A percentile compares a stretch with the other conserved stretches of the same genome.
Conservation (phyloP, 352 stramenopile species). For the Phytopythium cucurbitacearum region DNA sequence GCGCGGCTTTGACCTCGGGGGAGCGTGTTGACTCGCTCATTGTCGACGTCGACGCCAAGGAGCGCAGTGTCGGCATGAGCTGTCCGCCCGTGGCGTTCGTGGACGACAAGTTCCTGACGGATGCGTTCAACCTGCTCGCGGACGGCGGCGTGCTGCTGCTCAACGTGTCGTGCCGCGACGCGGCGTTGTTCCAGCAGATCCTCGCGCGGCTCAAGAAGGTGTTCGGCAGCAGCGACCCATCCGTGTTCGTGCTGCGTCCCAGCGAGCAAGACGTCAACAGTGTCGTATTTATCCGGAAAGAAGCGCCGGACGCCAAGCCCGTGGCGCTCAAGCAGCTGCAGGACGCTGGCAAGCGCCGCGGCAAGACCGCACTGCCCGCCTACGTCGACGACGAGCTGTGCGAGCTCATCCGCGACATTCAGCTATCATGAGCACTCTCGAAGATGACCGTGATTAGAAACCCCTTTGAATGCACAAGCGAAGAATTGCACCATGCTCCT, state of each 20-base stretch:
- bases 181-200: constrained; percentile 46
- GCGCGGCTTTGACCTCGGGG: constrained; percentile 16
- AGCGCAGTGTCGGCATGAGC: constrained; percentile 60
- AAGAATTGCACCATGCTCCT: no score
- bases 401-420: constrained; percentile 49
- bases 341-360: constrained; percentile 25
- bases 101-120: constrained; percentile 33
- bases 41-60: constrained; percentile 76
- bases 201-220: constrained; percentile 28
- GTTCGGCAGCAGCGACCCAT: constrained; percentile 21
- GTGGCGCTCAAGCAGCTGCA: constrained; percentile 30
- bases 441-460: background rate
- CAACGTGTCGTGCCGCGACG: constrained; percentile 59
- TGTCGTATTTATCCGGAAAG: constrained; percentile 51
- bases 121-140: constrained; percentile 27
- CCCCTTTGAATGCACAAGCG: no score
- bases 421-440: constrained; percentile 16
- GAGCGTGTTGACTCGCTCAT: constrained; percentile 50
- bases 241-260: constrained; percentile 25
- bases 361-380: constrained; percentile 14
- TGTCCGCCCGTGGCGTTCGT: constrained; percentile 67
- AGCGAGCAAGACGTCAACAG: constrained; percentile 62
- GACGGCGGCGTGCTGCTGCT: constrained; percentile 47
- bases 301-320: constrained; percentile 10
- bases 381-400: constrained; percentile 47